Conservation (phyloP, 257 asterid genomes). For the Nicotiana attenuata region DNA sequence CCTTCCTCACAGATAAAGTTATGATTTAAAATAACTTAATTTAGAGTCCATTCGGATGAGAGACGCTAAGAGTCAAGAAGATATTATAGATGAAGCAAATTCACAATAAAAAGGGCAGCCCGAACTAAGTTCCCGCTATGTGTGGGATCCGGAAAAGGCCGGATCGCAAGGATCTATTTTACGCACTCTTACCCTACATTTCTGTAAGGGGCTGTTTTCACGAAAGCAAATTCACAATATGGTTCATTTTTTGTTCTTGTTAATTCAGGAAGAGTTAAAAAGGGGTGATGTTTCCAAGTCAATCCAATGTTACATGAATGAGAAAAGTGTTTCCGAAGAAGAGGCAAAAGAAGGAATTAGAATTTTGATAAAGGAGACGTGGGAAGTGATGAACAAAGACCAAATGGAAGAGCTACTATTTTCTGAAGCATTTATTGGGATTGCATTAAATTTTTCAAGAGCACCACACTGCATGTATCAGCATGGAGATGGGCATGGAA, state of each 20-base stretch:
- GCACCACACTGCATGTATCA: slow-evolving; percentile 19
- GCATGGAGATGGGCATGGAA: slow-evolving; percentile 26
- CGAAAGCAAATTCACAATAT: no score
- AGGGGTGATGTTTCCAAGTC: slow-evolving; percentile 21
- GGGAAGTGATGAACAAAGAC: slow-evolving; percentile 18
- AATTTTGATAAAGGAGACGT: slow-evolving; percentile 9
- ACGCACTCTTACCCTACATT: no score
- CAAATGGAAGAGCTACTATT: not conserved
- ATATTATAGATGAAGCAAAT: no score
- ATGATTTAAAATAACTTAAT: no score
- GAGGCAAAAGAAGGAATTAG: slow-evolving; percentile 13
- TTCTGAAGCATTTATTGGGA: not conserved
- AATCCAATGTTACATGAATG: slow-evolving; percentile 21
- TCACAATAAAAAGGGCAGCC: no score
- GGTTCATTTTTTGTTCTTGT: no score
- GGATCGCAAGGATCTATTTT: no score
- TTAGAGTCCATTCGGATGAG: no score
- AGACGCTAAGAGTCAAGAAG: no score
- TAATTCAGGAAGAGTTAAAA: slow-evolving; percentile 11
- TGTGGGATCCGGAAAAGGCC: no score
- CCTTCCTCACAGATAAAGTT: not conserved
- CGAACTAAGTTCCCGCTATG: no score
- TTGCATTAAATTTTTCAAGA: slow-evolving; percentile 11
- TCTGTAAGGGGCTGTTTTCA: no score
- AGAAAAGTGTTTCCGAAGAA: slow-evolving; percentile 14